Percentiles rank a stretch among this genome's conserved stretches.
These are phyloP conservation scores for button mushroom (Agaricus bisporus) DNA, from an alignment of 768 basidiomycete species.

Conservation along the genomic window DNA sequence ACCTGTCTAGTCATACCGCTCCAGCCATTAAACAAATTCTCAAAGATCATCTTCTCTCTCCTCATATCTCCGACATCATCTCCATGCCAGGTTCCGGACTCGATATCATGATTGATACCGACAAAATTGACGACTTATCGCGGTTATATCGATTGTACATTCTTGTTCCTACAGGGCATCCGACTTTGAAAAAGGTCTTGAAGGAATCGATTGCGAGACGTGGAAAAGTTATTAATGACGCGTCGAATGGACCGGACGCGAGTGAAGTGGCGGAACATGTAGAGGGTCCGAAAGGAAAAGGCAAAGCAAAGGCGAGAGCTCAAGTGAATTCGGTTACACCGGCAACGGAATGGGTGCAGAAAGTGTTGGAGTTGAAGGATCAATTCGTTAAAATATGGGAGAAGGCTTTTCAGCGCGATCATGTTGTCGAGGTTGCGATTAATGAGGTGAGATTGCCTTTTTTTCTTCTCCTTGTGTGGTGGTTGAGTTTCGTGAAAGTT, in stretches of 20 bases:
- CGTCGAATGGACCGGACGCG: constrained; percentile 37
- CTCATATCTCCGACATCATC: constrained; percentile 72
- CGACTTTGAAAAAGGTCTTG: constrained; percentile 56
- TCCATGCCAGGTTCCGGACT: constrained; percentile 80
- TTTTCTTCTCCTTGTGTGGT: background rate
- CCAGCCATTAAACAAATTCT: constrained; percentile 67
- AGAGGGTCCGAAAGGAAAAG: constrained; percentile 37
- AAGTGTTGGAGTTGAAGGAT: constrained; percentile 87
- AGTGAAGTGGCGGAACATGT: constrained; percentile 25
- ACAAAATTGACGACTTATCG: constrained; percentile 69
- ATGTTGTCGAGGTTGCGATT: constrained; percentile 71
- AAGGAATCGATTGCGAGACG: constrained; percentile 66
- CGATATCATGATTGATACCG: constrained; percentile 78
- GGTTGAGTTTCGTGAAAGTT: background rate
- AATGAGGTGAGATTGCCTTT: constrained; percentile 62
- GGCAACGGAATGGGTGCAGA: constrained; percentile 91
- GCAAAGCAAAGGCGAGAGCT: constrained; percentile 34
- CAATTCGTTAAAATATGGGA: constrained; percentile 77
- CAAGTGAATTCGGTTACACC: constrained; percentile 38
- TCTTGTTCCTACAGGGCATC: constrained; percentile 61
- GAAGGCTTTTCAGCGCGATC: constrained; percentile 64
- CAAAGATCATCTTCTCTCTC: constrained; percentile 67
- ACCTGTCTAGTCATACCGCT: constrained; percentile 73
- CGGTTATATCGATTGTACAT: constrained; percentile 75
- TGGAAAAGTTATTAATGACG: constrained; percentile 76